These are phyloP conservation scores for Onygenales sp. DNA, from an alignment of 2,329 filamentous ascomycete genomes.

Conservation along the genomic window DNA sequence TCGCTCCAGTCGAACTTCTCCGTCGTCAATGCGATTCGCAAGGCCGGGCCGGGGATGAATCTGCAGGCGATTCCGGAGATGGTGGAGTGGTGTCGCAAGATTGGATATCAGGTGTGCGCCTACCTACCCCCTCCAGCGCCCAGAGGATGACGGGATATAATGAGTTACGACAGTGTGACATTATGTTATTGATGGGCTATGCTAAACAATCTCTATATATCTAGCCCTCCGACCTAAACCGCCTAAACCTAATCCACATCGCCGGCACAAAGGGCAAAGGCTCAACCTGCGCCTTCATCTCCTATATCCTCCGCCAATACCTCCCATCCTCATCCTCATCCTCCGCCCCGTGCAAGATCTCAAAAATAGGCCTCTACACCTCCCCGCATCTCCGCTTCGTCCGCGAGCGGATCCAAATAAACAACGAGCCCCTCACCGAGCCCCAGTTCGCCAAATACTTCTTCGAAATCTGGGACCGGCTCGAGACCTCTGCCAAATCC, in stretches of 20 bases:
- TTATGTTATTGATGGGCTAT: too few relatives aligned
- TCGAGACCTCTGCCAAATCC: conserved; percentile 45
- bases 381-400: conserved; percentile 78
- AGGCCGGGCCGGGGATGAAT: conserved; percentile 65
- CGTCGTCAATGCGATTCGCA: conserved; percentile 65
- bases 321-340: conserved; percentile 27
- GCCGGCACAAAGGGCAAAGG: conserved; percentile 94
- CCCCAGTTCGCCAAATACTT: conserved; percentile 66
- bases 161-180: too few relatives aligned
- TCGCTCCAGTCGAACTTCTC: conserved; percentile 71
- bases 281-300: conserved; percentile 74
- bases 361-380: conserved; percentile 68
- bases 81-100: conserved; percentile 63
- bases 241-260: conserved; percentile 63
- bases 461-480: conserved; percentile 71
- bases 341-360: conserved; percentile 22
- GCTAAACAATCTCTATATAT: neutral
- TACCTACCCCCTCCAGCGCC: conserved; percentile 1
- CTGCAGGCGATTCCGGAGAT: conserved; percentile 71
- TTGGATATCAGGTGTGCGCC: conserved; percentile 60
- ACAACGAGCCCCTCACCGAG: conserved; percentile 60
- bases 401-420: conserved; percentile 73
- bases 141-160: neutral
- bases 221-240: conserved; percentile 53
- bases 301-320: conserved; percentile 64